Evolutionary conservation across 495 filamentous ascomycete genomes (phyloP).

Genomic region (Cercophora newfieldiana): DNA sequence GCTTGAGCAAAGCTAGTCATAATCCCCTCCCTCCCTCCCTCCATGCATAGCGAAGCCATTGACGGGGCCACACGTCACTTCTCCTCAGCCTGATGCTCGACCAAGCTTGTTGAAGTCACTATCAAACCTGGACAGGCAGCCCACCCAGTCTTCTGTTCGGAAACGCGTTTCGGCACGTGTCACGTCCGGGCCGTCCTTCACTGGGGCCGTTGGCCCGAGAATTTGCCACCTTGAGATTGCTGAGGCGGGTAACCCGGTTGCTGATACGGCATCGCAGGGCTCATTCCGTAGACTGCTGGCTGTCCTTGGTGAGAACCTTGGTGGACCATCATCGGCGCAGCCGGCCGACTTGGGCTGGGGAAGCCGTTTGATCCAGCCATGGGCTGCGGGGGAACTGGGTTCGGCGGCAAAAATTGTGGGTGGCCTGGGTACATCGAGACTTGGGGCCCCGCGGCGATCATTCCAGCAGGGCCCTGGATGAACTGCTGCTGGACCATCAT

Average conservation of each 20-base stretch:
- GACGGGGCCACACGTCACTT: constrained; percentile 4
- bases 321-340: constrained; percentile 76
- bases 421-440: constrained; percentile 70
- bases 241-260: constrained; percentile 63
- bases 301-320: constrained; percentile 76
- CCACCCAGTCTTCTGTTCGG: neutral
- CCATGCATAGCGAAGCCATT: constrained; percentile 19
- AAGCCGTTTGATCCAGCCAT: constrained; percentile 68
- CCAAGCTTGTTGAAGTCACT: constrained; percentile 4
- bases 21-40: constrained; percentile 19
- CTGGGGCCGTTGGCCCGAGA: constrained; percentile 35
- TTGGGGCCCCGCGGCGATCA: constrained; percentile 64
- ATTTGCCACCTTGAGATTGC: constrained; percentile 68
- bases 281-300: constrained; percentile 63
- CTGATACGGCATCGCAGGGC: constrained; percentile 64
- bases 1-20: constrained; percentile 22
- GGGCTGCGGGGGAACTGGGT: constrained; percentile 60
- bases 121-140: constrained; percentile 15
- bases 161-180: constrained; percentile 4
- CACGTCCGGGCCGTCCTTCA: constrained; percentile 16
- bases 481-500: constrained; percentile 83
- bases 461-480: constrained; percentile 48
- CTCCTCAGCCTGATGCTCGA: neutral
- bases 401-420: constrained; percentile 63
- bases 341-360: constrained; percentile 75